Evolutionary conservation across 164 flowering plant genomes (phyloP), one percentile per base, ranked within the genome.

Genomic region (Stephania yunnanensis): DNA sequence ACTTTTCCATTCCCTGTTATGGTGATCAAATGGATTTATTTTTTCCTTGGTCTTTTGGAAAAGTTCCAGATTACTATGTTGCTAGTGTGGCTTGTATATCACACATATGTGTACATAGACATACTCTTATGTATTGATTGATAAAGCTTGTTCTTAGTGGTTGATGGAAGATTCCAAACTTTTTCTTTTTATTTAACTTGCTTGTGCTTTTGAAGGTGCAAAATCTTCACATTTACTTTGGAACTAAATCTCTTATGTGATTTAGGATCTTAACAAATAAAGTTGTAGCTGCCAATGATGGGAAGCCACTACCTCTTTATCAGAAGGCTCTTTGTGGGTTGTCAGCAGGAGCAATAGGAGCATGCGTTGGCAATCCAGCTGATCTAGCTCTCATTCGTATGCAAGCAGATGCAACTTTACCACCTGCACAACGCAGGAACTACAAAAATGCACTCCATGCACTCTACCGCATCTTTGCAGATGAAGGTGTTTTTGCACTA

Each of bases 381-480:
- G 98, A 95, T 85, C 82, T 94, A 70, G 96, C 97, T 5, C 92
- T 93, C 75, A 90, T 93, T 50, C 94, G 98, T 42, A 95, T 95
- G 97, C 98, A 95, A 81, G 98, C 97, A 22, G 97, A 95, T 87
- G 97, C 95, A 30, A 90, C 95, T 36, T 80, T 95, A 77, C 94
- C 98, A 68, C 76, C 68, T 48, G 92, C 97, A 30, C 98, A 93
- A 79, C 84, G 97, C 19, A 83, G 98, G 30, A 77, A 95, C 74
- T 95, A 95, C 84, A 87, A 81, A 55, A 92, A 90, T 83, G 97
- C 95, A 10, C 89, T 93, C 85, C 89, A 95, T 77, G 98, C 97
- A 36, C 91, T 95, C 15, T 86, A 75, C 22, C 93, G 95, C 36
- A 93, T 93, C 69, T 79, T 75, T 68, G 82, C 89, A 46, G 97